phyloP scores from a whole-genome alignment of 179 eudicot species.

The Monotropa hypopitys region DNA sequence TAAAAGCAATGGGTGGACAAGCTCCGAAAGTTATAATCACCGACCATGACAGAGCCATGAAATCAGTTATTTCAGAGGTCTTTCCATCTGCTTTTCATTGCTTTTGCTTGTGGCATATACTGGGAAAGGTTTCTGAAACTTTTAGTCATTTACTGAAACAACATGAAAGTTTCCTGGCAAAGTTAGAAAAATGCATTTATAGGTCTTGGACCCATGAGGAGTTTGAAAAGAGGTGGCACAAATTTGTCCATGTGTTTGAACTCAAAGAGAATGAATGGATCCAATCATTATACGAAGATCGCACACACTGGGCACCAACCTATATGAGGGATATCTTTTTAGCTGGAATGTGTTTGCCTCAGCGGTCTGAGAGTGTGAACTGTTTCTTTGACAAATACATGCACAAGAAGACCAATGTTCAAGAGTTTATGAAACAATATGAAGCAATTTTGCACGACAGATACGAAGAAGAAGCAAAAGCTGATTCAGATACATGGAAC shows the following conservation, averaged over 20 bases:
- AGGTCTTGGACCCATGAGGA: conserved; percentile 39
- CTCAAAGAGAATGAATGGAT: conserved; percentile 34
- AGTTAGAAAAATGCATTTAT: conserved; percentile 35
- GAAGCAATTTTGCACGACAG: conserved; percentile 37
- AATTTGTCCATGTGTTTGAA: conserved; percentile 25
- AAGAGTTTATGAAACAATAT: conserved; percentile 40
- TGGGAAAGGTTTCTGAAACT: conserved; percentile 33
- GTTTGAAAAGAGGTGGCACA: conserved; percentile 45
- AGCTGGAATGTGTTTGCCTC: conserved; percentile 41
- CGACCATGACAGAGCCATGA: conserved; percentile 31
- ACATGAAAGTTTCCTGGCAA: conserved; percentile 26
- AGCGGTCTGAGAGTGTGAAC: conserved; percentile 45
- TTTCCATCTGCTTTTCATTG: conserved; percentile 36
- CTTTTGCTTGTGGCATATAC: conserved; percentile 34
- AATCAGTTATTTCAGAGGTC: conserved; percentile 26
- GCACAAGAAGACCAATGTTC: conserved; percentile 39
- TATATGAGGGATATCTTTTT: conserved; percentile 32
- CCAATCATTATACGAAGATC: conserved; percentile 30
- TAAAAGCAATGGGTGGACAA: conserved; percentile 40
- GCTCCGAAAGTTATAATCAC: conserved; percentile 39
- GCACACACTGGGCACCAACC: conserved; percentile 36
- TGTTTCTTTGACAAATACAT: conserved; percentile 48
- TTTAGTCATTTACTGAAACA: conserved; percentile 28
- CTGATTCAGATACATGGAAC: conserved; percentile 68
- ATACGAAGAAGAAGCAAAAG: conserved; percentile 73